Base-by-base conservation (phyloP, 139 green algal species). In the Chlamydomonas sp. region DNA sequence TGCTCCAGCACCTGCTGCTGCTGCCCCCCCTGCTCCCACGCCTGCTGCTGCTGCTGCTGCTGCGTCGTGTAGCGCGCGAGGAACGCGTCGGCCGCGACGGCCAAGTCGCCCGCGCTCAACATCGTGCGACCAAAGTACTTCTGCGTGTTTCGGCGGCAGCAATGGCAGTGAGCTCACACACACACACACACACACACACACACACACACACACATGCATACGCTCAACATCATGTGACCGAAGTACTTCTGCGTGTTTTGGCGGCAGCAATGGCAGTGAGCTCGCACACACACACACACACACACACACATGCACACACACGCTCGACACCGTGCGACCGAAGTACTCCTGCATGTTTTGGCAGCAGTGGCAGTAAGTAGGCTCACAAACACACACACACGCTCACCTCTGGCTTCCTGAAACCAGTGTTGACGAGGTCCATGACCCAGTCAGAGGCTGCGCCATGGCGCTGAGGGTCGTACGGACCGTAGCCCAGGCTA, bases 371-470 rank as follows among this genome's bases (percentile, higher is more conserved):
- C 13, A 16, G 16, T 64, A 26, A 13, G 43, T 16, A 13, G 16
- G 16, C 13, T 26, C 43, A 54, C 43, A 16, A 28, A 22, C 20
- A 28, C 22, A 57, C 47, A 57, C 16, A 57, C 20, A 28, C 47
- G n/a, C n/a, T n/a, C 60, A 67, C 60, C 26, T 67, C 5, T 5
- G 60, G 60, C 34, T 38, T 90, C 3, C 70, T 57, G 68, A 88
- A 90, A 37, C 71, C 77, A 24, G 87, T 74, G 65, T 81, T 86
- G 37, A 90, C 80, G n/a, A 89, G 74, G 70, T 90, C 85, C 68
- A 90, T 84, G 38, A 86, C 68, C 82, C 82, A 88, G 73, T 88
- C 82, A n/a, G 62, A 69, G 3, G 67, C 64, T 57, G 81, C 68
- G 34, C 82, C 76, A 58, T 58, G 67, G 35, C 30, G 5, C 3